Evolutionary conservation across 768 basidiomycete genomes (phyloP).

Genomic region (Hypholoma sublateritium): DNA sequence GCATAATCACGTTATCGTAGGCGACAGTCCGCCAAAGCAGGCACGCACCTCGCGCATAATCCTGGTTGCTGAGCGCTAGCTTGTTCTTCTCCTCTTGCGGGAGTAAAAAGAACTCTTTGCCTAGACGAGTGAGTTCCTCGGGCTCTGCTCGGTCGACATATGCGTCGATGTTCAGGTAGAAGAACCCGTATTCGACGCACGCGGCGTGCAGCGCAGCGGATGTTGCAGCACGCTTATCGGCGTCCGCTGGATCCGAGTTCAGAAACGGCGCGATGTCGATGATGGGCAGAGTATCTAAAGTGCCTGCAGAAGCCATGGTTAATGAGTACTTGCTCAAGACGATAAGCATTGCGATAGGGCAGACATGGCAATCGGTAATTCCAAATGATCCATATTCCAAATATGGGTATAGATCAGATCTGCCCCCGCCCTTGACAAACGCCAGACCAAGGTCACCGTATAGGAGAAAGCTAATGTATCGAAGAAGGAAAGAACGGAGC

Average conservation of each 20-base stretch:
- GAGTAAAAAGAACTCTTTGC: slow-evolving; percentile 68
- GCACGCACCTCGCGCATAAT: slow-evolving; percentile 69
- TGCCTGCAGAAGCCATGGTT: slow-evolving; percentile 4
- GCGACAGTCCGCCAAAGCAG: background rate
- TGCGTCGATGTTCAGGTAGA: slow-evolving; percentile 75
- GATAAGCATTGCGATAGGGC: background rate
- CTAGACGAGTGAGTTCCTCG: slow-evolving; percentile 63
- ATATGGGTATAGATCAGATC: slow-evolving; percentile 14
- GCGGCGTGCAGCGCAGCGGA: slow-evolving; percentile 67
- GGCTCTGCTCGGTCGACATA: slow-evolving; percentile 59
- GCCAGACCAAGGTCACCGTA: background rate
- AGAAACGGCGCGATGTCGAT: slow-evolving; percentile 74
- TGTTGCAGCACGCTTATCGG: slow-evolving; percentile 41
- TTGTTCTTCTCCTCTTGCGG: slow-evolving; percentile 79
- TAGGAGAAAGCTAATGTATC: background rate
- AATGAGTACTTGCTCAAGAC: background rate
- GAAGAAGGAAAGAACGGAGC: too few species aligned
- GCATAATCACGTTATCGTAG: background rate
- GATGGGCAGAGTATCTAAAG: slow-evolving; percentile 51
- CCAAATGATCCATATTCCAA: background rate
- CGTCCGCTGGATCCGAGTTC: slow-evolving; percentile 27
- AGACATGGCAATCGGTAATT: too few species aligned
- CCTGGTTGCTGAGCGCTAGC: slow-evolving; percentile 66
- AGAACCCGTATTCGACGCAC: slow-evolving; percentile 82
- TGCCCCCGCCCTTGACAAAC: background rate